These are phyloP conservation scores for Diophrys sp. DNA, from an alignment of 73 alveolate genomes.

Conservation along the genomic window DNA sequence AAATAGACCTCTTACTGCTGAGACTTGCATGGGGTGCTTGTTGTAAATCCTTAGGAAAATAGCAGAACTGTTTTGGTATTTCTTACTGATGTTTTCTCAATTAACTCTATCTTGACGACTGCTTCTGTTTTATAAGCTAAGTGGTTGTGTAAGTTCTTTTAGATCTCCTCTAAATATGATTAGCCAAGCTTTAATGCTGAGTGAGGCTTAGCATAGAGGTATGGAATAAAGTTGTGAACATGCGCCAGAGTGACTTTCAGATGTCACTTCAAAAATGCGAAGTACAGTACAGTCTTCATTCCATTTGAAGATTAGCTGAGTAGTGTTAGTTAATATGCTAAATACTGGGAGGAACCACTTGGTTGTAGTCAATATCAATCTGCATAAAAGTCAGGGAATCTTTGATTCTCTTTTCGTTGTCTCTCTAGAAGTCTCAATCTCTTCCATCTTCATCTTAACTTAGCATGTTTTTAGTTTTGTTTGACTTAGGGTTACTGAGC, in stretches of 20 bases:
- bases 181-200: conserved; percentile 15
- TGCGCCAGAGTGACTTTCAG: conserved; percentile 92
- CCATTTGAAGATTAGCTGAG: conserved; percentile 15
- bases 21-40: conserved; percentile 77
- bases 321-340: not conserved
- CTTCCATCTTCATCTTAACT: conserved; percentile 31
- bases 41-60: conserved; percentile 75
- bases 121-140: conserved; percentile 1
- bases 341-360: conserved; percentile 58
- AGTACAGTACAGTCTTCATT: conserved; percentile 62
- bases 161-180: conserved; percentile 30
- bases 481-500: no score
- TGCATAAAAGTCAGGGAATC: conserved; percentile 71
- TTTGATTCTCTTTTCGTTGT: conserved; percentile 20
- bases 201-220: conserved; percentile 88
- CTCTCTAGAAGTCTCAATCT: conserved; percentile 34
- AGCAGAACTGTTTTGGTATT: conserved; percentile 57
- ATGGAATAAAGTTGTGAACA: conserved; percentile 92
- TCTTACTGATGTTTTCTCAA: conserved; percentile 69
- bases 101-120: conserved; percentile 52
- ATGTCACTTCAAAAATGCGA: conserved; percentile 93
- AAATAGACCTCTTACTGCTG: conserved; percentile 73
- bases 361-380: conserved; percentile 74
- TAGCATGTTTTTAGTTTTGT: no score
- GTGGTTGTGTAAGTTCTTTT: not conserved